A percentile compares a stretch with the other conserved stretches of the same genome.
These are phyloP conservation scores for Endocladia muricata DNA, from an alignment of 31 red algal genomes.

Conservation along the genomic window DNA sequence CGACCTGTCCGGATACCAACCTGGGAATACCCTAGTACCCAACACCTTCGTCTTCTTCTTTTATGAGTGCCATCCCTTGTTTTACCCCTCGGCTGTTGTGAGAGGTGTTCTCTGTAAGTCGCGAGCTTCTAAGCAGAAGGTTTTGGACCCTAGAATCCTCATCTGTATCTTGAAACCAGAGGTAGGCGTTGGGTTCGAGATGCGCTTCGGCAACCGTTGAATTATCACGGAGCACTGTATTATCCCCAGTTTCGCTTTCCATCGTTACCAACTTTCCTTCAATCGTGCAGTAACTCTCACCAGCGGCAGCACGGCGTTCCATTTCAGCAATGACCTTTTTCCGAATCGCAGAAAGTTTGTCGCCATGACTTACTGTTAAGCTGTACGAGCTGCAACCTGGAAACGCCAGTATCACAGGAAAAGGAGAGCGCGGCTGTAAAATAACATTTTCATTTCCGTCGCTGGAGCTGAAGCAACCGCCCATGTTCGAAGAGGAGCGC, in stretches of 20 bases:
- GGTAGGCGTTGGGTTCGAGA: conserved; percentile 44
- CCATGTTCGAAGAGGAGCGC: conserved; percentile 45
- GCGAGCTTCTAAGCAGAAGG: conserved; percentile 31
- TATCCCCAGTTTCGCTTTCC: conserved; percentile 41
- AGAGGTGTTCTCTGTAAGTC: conserved; percentile 43
- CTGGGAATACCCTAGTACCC: too few species aligned
- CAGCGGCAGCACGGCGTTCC: conserved; percentile 28
- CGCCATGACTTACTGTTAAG: conserved; percentile 14
- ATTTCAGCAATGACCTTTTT: conserved; percentile 34
- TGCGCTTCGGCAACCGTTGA: conserved; percentile 32
- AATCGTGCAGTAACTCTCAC: conserved; percentile 23
- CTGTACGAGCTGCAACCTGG: conserved; percentile 33
- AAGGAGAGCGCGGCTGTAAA: conserved; percentile 13
- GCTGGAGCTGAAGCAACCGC: conserved; percentile 50
- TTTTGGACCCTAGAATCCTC: conserved; percentile 47
- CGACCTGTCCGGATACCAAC: too few species aligned
- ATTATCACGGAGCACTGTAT: conserved; percentile 16
- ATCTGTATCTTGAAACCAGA: conserved; percentile 49
- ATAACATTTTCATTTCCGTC: conserved; percentile 8
- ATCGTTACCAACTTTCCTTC: conserved; percentile 43
- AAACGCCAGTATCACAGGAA: conserved; percentile 41
- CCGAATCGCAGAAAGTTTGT: conserved; percentile 27
- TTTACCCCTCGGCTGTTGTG: conserved; percentile 59
- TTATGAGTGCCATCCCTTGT: conserved; percentile 51
- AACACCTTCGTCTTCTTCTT: conserved; percentile 44